Evolutionary conservation across 345 rosid genomes (phyloP).

Genomic region (Salix purpurea): DNA sequence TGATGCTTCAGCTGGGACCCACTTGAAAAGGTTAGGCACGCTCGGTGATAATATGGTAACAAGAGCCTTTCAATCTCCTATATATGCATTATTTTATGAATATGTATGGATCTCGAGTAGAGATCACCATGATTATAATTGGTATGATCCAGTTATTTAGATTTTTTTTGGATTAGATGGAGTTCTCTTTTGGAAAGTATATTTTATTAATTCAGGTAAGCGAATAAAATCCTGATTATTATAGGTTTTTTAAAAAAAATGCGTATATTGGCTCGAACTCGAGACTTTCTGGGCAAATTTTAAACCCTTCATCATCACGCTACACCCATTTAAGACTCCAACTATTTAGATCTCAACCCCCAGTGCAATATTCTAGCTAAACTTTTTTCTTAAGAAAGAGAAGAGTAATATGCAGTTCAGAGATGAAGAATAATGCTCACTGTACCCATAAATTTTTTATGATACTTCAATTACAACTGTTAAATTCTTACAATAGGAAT

Average conservation of each 20-base stretch:
- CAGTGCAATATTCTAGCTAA: background rate
- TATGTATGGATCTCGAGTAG: background rate
- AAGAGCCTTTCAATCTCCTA: constrained; percentile 21
- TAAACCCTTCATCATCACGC: accelerated
- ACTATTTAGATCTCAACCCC: background rate
- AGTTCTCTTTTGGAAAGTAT: accelerated
- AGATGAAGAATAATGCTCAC: background rate
- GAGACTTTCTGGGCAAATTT: accelerated
- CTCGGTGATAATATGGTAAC: constrained; percentile 27
- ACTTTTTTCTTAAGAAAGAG: background rate
- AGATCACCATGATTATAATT: constrained; percentile 3
- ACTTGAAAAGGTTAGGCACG: constrained; percentile 12
- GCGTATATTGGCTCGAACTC: no score
- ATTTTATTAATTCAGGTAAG: accelerated
- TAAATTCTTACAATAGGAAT: no score
- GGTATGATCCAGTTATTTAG: background rate
- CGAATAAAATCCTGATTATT: no score
- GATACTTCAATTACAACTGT: no score
- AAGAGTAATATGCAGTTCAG: background rate
- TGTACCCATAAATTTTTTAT: background rate
- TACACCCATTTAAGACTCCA: background rate
- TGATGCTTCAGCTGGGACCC: constrained; percentile 30
- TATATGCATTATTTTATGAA: constrained; percentile 6
- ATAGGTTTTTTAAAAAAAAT: accelerated
- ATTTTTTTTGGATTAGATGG: background rate